Conservation (phyloP, 2,329 filamentous ascomycete genomes). For the Niveomyces coronatus region DNA sequence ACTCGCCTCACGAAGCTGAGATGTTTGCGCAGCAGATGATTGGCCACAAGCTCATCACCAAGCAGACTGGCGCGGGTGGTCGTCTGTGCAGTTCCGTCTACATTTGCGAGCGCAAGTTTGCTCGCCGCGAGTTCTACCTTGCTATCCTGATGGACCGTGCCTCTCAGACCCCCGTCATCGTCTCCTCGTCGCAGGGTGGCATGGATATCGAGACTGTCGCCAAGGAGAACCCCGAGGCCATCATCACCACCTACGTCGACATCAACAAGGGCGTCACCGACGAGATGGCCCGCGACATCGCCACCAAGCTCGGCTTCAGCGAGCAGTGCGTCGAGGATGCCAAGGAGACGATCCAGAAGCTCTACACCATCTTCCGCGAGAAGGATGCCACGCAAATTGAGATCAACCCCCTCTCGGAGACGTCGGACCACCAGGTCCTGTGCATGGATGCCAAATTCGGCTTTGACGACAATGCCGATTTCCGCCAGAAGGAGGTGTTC, state of each 20-base stretch:
- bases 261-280: slow-evolving; percentile 94
- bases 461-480: slow-evolving; percentile 98
- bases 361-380: slow-evolving; percentile 98
- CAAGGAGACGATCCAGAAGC: slow-evolving; percentile 93
- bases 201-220: slow-evolving; percentile 99
- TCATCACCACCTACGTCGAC: slow-evolving; percentile 86
- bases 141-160: slow-evolving; percentile 96
- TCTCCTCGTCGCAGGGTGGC: slow-evolving; percentile 94
- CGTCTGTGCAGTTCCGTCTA: slow-evolving; percentile 96
- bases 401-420: slow-evolving; percentile 98
- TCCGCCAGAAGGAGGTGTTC: slow-evolving; percentile 95
- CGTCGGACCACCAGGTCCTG: slow-evolving; percentile 93
- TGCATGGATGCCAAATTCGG: slow-evolving; percentile 99
- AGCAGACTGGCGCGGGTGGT: slow-evolving; percentile 91
- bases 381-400: slow-evolving; percentile 98
- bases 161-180: slow-evolving; percentile 85
- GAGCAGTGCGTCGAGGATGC: slow-evolving; percentile 95
- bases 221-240: slow-evolving; percentile 94
- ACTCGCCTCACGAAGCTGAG: slow-evolving; percentile 90
- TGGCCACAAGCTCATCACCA: slow-evolving; percentile 98
- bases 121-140: slow-evolving; percentile 96
- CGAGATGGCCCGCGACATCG: slow-evolving; percentile 83
- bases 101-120: slow-evolving; percentile 99
- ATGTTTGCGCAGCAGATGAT: slow-evolving; percentile 99
- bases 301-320: slow-evolving; percentile 89